phyloP scores from a whole-genome alignment of 176 grass and related monocot species.

The Typha latifolia region DNA sequence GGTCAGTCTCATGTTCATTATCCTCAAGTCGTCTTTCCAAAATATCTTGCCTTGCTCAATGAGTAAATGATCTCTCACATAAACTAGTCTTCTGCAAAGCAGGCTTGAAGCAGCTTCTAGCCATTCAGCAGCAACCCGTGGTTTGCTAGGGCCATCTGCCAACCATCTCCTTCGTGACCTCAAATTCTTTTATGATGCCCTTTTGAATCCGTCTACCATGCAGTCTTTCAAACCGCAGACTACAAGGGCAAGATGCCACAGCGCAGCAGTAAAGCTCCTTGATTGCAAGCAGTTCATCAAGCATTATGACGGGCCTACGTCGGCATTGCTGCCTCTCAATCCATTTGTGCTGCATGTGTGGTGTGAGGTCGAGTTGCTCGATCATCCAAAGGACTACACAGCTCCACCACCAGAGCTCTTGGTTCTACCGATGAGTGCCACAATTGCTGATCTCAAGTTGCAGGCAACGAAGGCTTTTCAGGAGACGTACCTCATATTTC shows the following conservation, averaged over 20 bases:
- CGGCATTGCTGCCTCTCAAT: constrained; percentile 24
- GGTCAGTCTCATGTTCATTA: constrained; percentile 19
- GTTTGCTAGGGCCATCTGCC: constrained; percentile 33
- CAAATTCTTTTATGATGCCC: constrained; percentile 59
- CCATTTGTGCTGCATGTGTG: constrained; percentile 49
- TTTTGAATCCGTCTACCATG: constrained; percentile 71
- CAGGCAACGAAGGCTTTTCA: constrained; percentile 64
- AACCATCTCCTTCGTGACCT: constrained; percentile 60
- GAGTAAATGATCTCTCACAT: not conserved
- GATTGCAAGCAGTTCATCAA: constrained; percentile 96
- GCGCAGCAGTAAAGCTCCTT: constrained; percentile 60
- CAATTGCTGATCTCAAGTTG: constrained; percentile 68
- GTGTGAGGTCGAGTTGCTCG: constrained; percentile 65
- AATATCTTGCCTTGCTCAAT: no score
- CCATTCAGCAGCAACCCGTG: constrained; percentile 1
- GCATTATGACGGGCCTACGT: constrained; percentile 51
- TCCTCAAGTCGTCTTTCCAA: no score
- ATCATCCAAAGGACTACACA: constrained; percentile 76
- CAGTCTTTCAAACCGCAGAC: constrained; percentile 47
- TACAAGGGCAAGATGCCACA: constrained; percentile 29
- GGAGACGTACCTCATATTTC: constrained; percentile 84
- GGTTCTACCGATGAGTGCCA: constrained; percentile 46
- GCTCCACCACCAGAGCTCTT: constrained; percentile 64
- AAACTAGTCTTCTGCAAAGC: constrained; percentile 17
- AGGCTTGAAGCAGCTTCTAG: constrained; percentile 50